Base-by-base conservation (phyloP, 1,139 yeast species). In the Martiniozyma asiatica region DNA sequence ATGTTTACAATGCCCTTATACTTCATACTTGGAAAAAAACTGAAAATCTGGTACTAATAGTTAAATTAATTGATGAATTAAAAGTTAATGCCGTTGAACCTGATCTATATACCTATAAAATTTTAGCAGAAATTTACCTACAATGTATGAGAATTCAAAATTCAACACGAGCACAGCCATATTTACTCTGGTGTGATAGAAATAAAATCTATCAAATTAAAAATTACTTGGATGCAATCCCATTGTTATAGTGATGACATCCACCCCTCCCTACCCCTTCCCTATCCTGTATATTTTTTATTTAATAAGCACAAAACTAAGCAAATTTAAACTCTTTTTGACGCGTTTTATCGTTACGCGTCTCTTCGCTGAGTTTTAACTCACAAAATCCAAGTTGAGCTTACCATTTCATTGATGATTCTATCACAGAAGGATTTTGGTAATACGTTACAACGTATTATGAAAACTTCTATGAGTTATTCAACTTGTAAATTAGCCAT, bases 401-500 rank as follows among this genome's bases (percentile, higher is more conserved):
- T 25, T 18, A 18, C 19, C 17, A 8, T 14, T 9, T 20, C 9
- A 15, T 16, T 10, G 15, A 79, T 80, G 93, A 73, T 74, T 44
- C 63, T 78, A 34, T 63, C 66, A 26, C 78, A 85, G 8, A 57
- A 65, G 14, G 67, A 74, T 47, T 75, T 76, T 48, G 60, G 69
- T 6, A 57, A 54, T 40, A 72, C 76, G 8, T 78, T 75, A 48
- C 64, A 66, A 34, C 72, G 68, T 32, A 73, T 79, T 37, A 63
- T 70, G 42, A 59, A 64, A 35, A 65, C 73, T 10, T 75, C 85
- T 8, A 56, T 82, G 31, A 77, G 94, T 8, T 95, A 85, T 51
- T 77, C 95, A 15, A 79, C 95, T 6, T 89, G 97, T 51, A 80
- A 81, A 45, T 59, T 89, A 35, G 87, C 85, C 24, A 63, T 92